These are phyloP conservation scores for Mycoemilia scoparia DNA, from an alignment of 192 early-diverging fungal genomes.

Conservation along the genomic window DNA sequence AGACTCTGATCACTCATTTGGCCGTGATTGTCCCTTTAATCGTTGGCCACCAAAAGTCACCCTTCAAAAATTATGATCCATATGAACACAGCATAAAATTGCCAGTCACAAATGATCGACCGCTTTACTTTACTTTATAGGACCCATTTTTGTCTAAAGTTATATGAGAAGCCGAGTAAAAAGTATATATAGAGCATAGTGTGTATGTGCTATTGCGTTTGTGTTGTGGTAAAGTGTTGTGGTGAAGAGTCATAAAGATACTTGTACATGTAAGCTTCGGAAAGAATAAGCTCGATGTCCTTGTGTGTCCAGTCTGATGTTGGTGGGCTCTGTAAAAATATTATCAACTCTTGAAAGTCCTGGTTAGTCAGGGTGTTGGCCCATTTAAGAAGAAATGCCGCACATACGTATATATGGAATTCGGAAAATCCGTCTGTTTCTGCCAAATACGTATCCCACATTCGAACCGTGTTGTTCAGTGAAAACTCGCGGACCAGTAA, in stretches of 20 bases:
- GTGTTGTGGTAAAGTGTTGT: constrained; percentile 51
- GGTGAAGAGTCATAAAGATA: constrained; percentile 83
- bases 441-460: constrained; percentile 97
- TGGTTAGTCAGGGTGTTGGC: constrained; percentile 61
- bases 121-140: no score
- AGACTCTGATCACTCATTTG: no score
- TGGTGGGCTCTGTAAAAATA: constrained; percentile 80
- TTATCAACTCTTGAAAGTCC: constrained; percentile 90
- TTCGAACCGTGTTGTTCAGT: constrained; percentile 70
- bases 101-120: no score
- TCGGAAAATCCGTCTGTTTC: constrained; percentile 55
- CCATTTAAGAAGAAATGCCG: constrained; percentile 94
- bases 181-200: no score
- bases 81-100: no score
- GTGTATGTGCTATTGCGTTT: no score
- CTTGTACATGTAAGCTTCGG: constrained; percentile 97
- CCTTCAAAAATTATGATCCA: no score
- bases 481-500: constrained; percentile 90
- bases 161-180: no score
- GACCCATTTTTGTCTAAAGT: no score
- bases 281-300: constrained; percentile 85
- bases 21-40: no score
- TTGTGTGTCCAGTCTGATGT: constrained; percentile 71
- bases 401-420: constrained; percentile 97
- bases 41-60: no score